A percentile compares a stretch with the other conserved stretches of the same genome.
Evolutionary conservation across 2,329 filamentous ascomycete species (phyloP).

Genomic region (Monosporascus ibericus): DNA sequence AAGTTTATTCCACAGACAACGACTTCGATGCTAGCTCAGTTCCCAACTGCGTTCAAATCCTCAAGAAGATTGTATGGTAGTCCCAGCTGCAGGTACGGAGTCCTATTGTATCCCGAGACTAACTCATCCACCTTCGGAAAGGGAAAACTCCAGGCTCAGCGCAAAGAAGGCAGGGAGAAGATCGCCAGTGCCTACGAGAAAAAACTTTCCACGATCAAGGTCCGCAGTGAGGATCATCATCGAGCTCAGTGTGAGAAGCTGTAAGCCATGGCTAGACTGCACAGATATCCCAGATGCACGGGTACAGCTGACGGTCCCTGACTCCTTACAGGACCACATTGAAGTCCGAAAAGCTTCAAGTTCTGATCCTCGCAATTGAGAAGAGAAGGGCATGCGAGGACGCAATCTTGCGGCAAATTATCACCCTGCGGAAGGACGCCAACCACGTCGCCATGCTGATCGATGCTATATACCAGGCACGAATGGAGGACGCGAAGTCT

Average conservation of each 20-base stretch:
- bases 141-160: neutral
- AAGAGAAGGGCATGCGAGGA: conserved; percentile 5
- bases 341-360: neutral
- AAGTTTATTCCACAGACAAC: neutral
- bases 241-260: neutral
- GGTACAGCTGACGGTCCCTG: neutral
- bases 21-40: neutral
- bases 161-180: neutral
- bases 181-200: neutral
- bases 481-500: neutral
- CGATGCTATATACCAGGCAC: neutral
- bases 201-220: neutral
- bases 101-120: neutral
- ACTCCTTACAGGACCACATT: neutral
- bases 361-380: conserved; percentile 3
- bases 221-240: neutral
- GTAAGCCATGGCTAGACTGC: neutral
- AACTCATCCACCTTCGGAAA: neutral
- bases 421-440: neutral
- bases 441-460: neutral
- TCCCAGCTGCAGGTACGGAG: neutral
- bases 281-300: neutral
- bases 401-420: conserved; percentile 1
- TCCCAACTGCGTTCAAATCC: neutral
- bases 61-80: neutral